Evolutionary conservation across 1,284 basidiomycete species (phyloP).

Genomic region (Ceratobasidium sp.): DNA sequence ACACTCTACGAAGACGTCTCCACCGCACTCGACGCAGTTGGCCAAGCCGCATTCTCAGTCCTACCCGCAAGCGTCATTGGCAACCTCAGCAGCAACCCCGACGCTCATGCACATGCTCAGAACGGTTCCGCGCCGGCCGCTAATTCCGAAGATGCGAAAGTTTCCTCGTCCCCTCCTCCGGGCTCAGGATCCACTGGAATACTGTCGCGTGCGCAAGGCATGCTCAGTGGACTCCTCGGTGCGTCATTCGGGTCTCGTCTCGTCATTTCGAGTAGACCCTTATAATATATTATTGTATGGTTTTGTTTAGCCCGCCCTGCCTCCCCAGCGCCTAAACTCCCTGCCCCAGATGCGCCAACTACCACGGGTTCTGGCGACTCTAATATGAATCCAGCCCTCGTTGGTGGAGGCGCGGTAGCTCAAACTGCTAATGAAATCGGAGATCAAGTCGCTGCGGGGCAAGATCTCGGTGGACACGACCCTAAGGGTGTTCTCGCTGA

Average conservation of each 20-base stretch:
- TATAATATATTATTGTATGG: no score
- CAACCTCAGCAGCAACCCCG: neutral
- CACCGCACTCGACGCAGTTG: neutral
- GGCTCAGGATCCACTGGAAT: constrained; percentile 24
- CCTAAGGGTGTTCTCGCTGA: constrained; percentile 31
- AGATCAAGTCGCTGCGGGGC: constrained; percentile 8
- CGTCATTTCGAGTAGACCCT: neutral
- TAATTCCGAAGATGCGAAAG: neutral
- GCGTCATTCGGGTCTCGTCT: neutral
- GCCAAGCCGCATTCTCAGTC: constrained; percentile 8
- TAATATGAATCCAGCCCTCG: constrained; percentile 6
- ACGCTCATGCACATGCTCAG: neutral
- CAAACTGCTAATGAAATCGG: constrained; percentile 20
- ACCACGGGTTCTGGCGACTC: constrained; percentile 2
- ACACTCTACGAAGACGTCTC: constrained; percentile 22
- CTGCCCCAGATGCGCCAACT: constrained; percentile 28
- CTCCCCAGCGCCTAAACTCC: constrained; percentile 28
- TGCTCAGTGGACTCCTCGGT: constrained; percentile 36
- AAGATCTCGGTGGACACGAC: constrained; percentile 36
- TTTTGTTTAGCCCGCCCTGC: constrained; percentile 20
- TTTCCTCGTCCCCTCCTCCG: constrained; percentile 23
- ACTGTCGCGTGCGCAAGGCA: constrained; percentile 37
- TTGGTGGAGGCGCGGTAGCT: constrained; percentile 32
- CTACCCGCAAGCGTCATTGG: constrained; percentile 11
- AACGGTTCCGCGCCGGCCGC: neutral